Percentiles rank a stretch among this genome's conserved stretches.
These are phyloP conservation scores for Saccharomycopsis vini DNA, from an alignment of 805 yeast genomes.

Conservation along the genomic window DNA sequence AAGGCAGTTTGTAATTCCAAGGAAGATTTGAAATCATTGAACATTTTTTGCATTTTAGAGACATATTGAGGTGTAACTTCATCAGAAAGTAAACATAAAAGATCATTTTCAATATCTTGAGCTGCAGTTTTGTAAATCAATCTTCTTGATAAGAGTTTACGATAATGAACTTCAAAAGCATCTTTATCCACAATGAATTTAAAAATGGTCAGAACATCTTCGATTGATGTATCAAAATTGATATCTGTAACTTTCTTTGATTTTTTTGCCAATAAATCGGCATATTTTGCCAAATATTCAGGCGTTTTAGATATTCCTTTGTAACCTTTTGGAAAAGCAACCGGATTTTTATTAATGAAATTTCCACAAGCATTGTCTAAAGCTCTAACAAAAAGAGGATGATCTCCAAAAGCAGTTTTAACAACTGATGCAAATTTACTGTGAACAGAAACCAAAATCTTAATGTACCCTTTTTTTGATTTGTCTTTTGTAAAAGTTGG, in stretches of 20 bases:
- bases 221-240: constrained; percentile 64
- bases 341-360: constrained; percentile 72
- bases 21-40: constrained; percentile 83
- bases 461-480: constrained; percentile 53
- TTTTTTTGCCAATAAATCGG: constrained; percentile 74
- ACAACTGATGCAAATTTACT: constrained; percentile 59
- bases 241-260: constrained; percentile 60
- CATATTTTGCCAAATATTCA: constrained; percentile 81
- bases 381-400: constrained; percentile 74
- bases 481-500: constrained; percentile 19
- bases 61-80: constrained; percentile 91
- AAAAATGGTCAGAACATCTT: constrained; percentile 80
- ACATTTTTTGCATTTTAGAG: constrained; percentile 90
- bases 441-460: constrained; percentile 64
- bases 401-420: constrained; percentile 55
- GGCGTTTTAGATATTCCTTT: constrained; percentile 69
- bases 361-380: constrained; percentile 82
- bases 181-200: constrained; percentile 89
- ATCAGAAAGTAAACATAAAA: constrained; percentile 78
- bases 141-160: constrained; percentile 82
- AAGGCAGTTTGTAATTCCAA: constrained; percentile 60
- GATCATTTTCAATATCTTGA: constrained; percentile 70
- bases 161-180: constrained; percentile 87
- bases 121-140: constrained; percentile 81
- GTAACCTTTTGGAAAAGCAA: constrained; percentile 54